Conservation (phyloP, 768 basidiomycete species). For the Hebeloma cylindrosporum region DNA sequence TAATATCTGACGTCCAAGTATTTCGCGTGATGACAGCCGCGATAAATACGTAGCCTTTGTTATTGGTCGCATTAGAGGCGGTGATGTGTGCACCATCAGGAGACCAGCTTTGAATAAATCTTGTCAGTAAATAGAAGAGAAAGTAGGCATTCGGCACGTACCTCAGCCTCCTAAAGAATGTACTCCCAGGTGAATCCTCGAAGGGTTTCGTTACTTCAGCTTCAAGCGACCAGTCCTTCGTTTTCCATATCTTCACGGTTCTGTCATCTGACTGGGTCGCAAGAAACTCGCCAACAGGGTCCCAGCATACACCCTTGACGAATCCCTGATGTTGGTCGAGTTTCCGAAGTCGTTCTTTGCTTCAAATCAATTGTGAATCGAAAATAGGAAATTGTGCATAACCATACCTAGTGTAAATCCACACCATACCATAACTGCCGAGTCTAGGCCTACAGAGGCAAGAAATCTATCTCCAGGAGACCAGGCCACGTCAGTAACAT, state of each 20-base stretch:
- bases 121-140: background rate
- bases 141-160: slow-evolving; percentile 25
- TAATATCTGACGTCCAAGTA: slow-evolving; percentile 89
- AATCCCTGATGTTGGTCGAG: slow-evolving; percentile 92
- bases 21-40: slow-evolving; percentile 92
- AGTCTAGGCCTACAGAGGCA: slow-evolving; percentile 93
- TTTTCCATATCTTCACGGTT: slow-evolving; percentile 96
- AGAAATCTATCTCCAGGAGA: slow-evolving; percentile 89
- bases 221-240: slow-evolving; percentile 86
- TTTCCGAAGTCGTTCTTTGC: slow-evolving; percentile 74
- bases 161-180: slow-evolving; percentile 92
- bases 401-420: slow-evolving; percentile 81
- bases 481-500: slow-evolving; percentile 96
- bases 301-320: slow-evolving; percentile 98
- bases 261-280: slow-evolving; percentile 98
- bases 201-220: slow-evolving; percentile 89
- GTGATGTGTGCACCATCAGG: slow-evolving; percentile 99
- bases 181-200: slow-evolving; percentile 89
- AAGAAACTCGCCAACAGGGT: slow-evolving; percentile 95
- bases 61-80: slow-evolving; percentile 96
- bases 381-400: background rate
- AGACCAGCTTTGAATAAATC: slow-evolving; percentile 72
- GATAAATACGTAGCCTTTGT: slow-evolving; percentile 94
- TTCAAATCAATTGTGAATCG: background rate
- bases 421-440: slow-evolving; percentile 90